phyloP scores from a whole-genome alignment of 1,139 yeast species.

The Candida freyschussii region DNA sequence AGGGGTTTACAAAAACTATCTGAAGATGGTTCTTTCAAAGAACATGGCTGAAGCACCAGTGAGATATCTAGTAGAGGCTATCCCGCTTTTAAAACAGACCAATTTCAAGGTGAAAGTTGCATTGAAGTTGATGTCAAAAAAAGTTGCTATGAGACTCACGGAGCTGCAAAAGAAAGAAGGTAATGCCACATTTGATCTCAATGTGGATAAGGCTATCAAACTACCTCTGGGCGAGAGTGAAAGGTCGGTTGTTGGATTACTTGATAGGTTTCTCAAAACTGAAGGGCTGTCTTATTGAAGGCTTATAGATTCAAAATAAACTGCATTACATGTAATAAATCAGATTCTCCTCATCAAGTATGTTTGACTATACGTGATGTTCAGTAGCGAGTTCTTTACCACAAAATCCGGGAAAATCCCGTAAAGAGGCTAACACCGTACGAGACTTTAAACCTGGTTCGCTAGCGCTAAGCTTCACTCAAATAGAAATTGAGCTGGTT shows the following conservation, averaged over 20 bases:
- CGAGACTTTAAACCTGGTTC: no score
- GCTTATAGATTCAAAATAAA: neutral
- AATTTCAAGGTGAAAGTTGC: slow-evolving; percentile 41
- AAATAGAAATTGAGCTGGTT: no score
- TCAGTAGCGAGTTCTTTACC: no score
- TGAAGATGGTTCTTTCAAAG: slow-evolving; percentile 24
- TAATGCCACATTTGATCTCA: slow-evolving; percentile 13
- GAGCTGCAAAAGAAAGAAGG: slow-evolving; percentile 19
- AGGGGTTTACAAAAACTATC: slow-evolving; percentile 49
- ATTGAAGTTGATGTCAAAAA: slow-evolving; percentile 45
- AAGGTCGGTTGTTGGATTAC: slow-evolving; percentile 7
- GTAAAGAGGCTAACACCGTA: no score
- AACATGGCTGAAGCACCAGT: slow-evolving; percentile 25
- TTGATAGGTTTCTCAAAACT: slow-evolving; percentile 9
- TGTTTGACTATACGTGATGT: no score
- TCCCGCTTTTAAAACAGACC: slow-evolving; percentile 37
- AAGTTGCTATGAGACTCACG: slow-evolving; percentile 40
- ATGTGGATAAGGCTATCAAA: slow-evolving; percentile 29
- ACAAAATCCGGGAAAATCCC: no score
- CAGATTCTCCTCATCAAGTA: no score
- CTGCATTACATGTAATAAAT: slow-evolving; percentile 5
- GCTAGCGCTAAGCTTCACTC: no score
- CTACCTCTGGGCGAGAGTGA: slow-evolving; percentile 44
- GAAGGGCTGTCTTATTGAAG: slow-evolving; percentile 6
- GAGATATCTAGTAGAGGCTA: slow-evolving; percentile 38